Evolutionary conservation across 805 yeast species (phyloP).

Genomic region (Yarrowia keelungensis): DNA sequence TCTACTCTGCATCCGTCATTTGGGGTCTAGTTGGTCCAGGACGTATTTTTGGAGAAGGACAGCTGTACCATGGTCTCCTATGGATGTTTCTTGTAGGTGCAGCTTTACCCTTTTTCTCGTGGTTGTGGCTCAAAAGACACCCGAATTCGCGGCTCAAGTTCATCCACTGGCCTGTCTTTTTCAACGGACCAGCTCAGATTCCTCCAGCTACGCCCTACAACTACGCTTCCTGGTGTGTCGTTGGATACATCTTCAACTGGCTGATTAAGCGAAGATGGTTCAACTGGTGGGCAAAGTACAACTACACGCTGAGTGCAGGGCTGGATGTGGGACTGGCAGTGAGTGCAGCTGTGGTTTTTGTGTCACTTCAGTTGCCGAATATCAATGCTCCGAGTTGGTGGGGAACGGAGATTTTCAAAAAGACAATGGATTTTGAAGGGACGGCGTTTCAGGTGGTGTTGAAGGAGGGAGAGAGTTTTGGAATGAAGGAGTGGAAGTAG

Average conservation of each 20-base stretch:
- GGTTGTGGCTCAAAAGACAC: slow-evolving; percentile 51
- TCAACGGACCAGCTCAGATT: slow-evolving; percentile 64
- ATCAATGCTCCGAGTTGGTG: slow-evolving; percentile 62
- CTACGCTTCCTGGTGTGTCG: slow-evolving; percentile 62
- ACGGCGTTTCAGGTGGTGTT: slow-evolving; percentile 22
- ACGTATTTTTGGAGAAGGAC: slow-evolving; percentile 59
- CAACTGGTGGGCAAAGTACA: slow-evolving; percentile 80
- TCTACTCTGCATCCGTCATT: slow-evolving; percentile 62
- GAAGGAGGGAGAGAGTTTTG: slow-evolving; percentile 32
- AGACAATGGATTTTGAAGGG: slow-evolving; percentile 10
- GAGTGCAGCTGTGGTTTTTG: slow-evolving; percentile 64
- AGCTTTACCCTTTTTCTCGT: slow-evolving; percentile 54
- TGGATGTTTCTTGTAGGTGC: slow-evolving; percentile 70
- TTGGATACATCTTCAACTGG: slow-evolving; percentile 65
- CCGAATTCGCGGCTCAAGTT: slow-evolving; percentile 55
- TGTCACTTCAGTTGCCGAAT: slow-evolving; percentile 57
- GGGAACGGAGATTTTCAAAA: slow-evolving; percentile 57
- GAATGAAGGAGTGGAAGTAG: slow-evolving; percentile 4
- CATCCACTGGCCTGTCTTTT: slow-evolving; percentile 72
- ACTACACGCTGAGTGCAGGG: slow-evolving; percentile 70
- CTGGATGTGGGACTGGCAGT: slow-evolving; percentile 72
- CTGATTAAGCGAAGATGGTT: slow-evolving; percentile 62
- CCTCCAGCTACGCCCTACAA: slow-evolving; percentile 81
- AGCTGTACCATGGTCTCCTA: slow-evolving; percentile 60
- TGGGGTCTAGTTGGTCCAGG: slow-evolving; percentile 75